phyloP scores from a whole-genome alignment of 2,329 filamentous ascomycete genomes.

The Botrytis squamosa region DNA sequence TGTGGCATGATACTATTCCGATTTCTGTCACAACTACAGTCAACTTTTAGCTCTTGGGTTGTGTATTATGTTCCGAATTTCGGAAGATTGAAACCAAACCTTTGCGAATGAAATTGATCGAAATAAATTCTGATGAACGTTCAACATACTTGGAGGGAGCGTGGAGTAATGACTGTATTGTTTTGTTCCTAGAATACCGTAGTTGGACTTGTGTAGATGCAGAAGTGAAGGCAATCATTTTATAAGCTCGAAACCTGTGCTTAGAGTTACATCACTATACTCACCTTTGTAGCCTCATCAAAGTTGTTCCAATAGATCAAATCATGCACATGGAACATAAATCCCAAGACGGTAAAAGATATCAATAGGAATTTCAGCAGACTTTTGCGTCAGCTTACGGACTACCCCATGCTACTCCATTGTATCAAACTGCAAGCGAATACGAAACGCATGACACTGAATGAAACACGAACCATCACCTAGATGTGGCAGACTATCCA shows the following conservation, averaged over 20 bases:
- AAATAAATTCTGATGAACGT: neutral
- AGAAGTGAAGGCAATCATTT: neutral
- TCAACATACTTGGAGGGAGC: neutral
- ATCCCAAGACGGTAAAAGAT: neutral
- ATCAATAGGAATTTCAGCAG: neutral
- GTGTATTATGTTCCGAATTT: neutral
- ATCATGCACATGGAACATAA: neutral
- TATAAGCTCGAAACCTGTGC: neutral
- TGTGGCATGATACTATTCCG: neutral
- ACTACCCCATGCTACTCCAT: neutral
- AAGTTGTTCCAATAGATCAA: accelerated
- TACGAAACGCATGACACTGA: neutral
- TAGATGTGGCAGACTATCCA: neutral
- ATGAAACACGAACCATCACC: neutral
- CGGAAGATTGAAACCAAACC: accelerated
- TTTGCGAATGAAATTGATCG: neutral
- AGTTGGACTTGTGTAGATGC: neutral
- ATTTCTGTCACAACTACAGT: accelerated
- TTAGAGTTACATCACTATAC: too few relatives aligned
- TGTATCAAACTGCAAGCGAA: neutral
- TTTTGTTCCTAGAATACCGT: too few relatives aligned
- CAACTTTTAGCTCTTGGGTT: neutral
- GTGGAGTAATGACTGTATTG: neutral
- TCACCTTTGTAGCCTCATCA: neutral
- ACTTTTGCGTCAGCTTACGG: neutral